Base-by-base conservation (phyloP, 2,329 filamentous ascomycete genomes). In the Zasmidium cellare region DNA sequence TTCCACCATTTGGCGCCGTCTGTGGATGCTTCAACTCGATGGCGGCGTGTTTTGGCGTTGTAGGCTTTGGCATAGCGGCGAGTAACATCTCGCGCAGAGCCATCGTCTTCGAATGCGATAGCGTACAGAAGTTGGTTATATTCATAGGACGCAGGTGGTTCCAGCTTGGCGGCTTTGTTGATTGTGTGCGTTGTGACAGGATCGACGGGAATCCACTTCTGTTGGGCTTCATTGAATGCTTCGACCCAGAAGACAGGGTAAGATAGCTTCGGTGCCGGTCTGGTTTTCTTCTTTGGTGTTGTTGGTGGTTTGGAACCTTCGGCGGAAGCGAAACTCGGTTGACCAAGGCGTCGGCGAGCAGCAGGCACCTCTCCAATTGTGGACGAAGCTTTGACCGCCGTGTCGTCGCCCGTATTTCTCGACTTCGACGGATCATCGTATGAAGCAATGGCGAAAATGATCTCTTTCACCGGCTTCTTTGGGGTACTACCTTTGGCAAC, bases 181-280 rank as follows among this genome's bases (percentile, higher is more conserved):
- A 96, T 85, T 63, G 87, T 89, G 55, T 84, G 82, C 0, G 92
- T 96, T 1, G 94, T 91, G 0, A 97, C 75, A 0, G 92, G 86
- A 71, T 99, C 94, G 38, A 94, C 85, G 0, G 91, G 84, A 55
- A 96, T 84, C 94, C 94, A 99, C 77, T 91, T 96, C 71, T 97
- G 90, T 63, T 91, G 85, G 0, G 89, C 89, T 53, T 86, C 80
- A 62, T 97, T 92, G 63, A 96, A 90, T 2, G 91, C 87, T 75
- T 99, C 94, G 0, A 97, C 88, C 94, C 94, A 99, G 71, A 92
- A 97, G 2, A 97, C 82, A 0, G 94, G 94, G 67, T 88, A 90
- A 0, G 84, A 74, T 0, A 91, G 92, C 69, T 93, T 90, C 22
- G 81, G 82, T 11, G 88, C 82, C 14, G 70, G 75, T 19, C 74